These are phyloP conservation scores for Leishmania amazonensis DNA, from an alignment of 208 protist species.

Conservation along the genomic window DNA sequence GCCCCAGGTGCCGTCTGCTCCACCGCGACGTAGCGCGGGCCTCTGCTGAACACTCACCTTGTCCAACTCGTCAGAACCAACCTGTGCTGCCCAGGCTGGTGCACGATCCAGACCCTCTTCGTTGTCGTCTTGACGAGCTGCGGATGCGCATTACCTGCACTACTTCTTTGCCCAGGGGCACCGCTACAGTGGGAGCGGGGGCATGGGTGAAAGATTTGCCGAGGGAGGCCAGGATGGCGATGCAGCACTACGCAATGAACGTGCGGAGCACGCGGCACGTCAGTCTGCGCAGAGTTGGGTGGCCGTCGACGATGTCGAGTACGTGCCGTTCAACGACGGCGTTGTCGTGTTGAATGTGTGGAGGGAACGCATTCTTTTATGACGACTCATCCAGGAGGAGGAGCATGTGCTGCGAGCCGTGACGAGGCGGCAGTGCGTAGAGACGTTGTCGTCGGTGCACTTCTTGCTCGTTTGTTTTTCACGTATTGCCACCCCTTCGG, in stretches of 20 bases:
- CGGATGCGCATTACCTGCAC: conserved; percentile 8
- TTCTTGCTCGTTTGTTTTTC: too few species aligned
- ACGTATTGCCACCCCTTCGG: too few species aligned
- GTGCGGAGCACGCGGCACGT: background rate
- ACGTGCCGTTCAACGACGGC: background rate
- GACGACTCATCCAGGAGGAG: background rate
- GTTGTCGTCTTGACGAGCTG: background rate
- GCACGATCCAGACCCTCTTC: too few species aligned
- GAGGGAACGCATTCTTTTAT: background rate
- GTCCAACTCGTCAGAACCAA: too few species aligned
- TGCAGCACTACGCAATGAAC: background rate
- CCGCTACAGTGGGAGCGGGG: background rate
- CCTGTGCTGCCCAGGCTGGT: too few species aligned
- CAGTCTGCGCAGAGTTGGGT: background rate
- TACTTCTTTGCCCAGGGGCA: conserved; percentile 15
- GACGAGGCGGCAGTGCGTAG: too few species aligned
- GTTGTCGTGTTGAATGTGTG: background rate
- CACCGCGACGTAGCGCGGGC: too few species aligned
- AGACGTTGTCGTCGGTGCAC: too few species aligned
- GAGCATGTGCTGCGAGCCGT: too few species aligned
- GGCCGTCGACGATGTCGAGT: background rate
- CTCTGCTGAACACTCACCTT: too few species aligned
- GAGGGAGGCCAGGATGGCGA: background rate
- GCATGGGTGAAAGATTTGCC: too few species aligned
- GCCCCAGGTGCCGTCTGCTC: too few species aligned